Conservation (phyloP, 1,284 basidiomycete genomes). For the Trichosporon inkin region DNA sequence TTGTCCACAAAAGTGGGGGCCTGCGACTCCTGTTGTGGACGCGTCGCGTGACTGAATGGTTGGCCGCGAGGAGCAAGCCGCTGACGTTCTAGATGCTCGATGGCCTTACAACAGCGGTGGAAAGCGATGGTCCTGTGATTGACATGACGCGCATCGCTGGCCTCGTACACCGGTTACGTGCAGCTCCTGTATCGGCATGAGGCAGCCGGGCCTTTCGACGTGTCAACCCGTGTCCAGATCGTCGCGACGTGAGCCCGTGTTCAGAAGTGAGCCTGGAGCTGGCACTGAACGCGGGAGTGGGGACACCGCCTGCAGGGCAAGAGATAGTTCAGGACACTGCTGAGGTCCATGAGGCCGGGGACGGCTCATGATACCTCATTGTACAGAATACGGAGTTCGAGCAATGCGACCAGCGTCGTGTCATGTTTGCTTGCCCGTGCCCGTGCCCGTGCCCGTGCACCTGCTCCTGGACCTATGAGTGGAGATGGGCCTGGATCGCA, state of each 20-base stretch:
- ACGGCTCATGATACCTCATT: background rate
- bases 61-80: background rate
- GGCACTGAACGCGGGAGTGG: background rate
- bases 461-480: too few species aligned
- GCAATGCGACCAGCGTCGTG: too few species aligned
- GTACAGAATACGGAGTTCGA: conserved; percentile 2
- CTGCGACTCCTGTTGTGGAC: background rate
- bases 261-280: background rate
- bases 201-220: background rate
- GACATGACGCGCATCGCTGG: conserved; percentile 81
- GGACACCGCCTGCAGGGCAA: background rate
- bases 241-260: background rate
- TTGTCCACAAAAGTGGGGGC: conserved; percentile 1
- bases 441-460: too few species aligned
- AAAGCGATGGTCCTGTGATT: conserved; percentile 77
- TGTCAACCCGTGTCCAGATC: too few species aligned
- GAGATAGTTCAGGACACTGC: background rate
- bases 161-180: conserved; percentile 60
- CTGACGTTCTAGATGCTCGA: conserved; percentile 67
- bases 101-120: conserved; percentile 78
- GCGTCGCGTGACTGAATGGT: background rate
- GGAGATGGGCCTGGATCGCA: too few species aligned
- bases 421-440: too few species aligned
- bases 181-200: conserved; percentile 19
- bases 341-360: background rate